Evolutionary conservation across 2,329 filamentous ascomycete genomes (phyloP).

Genomic region (Diaporthe nobilis): DNA sequence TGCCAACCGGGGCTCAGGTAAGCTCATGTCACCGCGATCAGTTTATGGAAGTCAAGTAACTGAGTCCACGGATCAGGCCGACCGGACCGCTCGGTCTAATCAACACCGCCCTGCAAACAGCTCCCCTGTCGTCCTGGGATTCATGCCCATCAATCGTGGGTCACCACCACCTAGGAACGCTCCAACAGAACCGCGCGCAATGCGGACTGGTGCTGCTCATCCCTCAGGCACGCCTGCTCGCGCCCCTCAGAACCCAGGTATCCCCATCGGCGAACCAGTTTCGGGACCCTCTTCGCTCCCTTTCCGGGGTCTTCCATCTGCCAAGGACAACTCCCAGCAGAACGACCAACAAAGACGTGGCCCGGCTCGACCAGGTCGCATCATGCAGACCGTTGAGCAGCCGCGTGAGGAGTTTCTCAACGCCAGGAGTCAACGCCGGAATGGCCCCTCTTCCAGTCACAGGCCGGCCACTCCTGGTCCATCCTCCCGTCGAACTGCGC

Average conservation of each 20-base stretch:
- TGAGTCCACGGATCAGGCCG: neutral
- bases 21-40: neutral
- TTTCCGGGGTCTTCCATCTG: neutral
- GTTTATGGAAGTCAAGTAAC: neutral
- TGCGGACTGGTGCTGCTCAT: neutral
- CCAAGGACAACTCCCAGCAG: neutral
- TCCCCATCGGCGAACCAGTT: neutral
- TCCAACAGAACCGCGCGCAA: constrained; percentile 28
- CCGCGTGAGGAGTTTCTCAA: neutral
- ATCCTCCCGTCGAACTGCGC: constrained; percentile 5
- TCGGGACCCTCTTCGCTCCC: neutral
- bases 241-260: too few species aligned
- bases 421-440: neutral
- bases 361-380: constrained; percentile 24
- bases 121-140: constrained; percentile 4
- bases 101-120: neutral
- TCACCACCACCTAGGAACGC: constrained; percentile 19
- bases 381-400: constrained; percentile 22
- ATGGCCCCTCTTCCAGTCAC: neutral
- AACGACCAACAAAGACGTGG: constrained; percentile 6
- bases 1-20: neutral
- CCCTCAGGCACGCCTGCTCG: neutral
- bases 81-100: neutral
- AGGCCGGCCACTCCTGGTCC: constrained; percentile 16
- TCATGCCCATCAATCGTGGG: constrained; percentile 24